phyloP scores from a whole-genome alignment of 164 flowering plant species.

The Liriodendron chinense region DNA sequence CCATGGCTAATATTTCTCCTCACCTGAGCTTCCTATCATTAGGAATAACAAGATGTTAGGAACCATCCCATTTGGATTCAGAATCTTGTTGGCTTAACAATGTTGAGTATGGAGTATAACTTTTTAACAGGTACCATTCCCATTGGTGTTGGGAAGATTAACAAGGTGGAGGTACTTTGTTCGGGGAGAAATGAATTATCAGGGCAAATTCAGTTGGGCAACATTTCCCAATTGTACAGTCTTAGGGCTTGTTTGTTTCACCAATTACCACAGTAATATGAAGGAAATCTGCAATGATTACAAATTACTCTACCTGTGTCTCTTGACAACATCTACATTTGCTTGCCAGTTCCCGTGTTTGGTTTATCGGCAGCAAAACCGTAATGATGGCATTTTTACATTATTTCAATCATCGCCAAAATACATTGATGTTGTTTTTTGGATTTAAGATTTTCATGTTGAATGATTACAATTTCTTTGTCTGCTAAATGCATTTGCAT shows the following conservation, averaged over 20 bases:
- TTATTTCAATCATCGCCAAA: too few species aligned
- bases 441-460: too few species aligned
- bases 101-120: background rate
- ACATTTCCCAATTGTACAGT: background rate
- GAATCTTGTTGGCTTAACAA: constrained; percentile 5
- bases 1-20: constrained; percentile 13
- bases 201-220: constrained; percentile 1
- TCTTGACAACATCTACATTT: too few species aligned
- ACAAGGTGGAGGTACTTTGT: background rate
- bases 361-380: too few species aligned
- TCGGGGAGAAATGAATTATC: background rate
- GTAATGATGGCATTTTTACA: too few species aligned
- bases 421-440: too few species aligned
- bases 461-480: too few species aligned
- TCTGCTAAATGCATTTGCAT: too few species aligned
- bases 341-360: too few species aligned
- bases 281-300: too few species aligned
- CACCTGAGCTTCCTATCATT: background rate
- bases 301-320: too few species aligned
- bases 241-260: background rate
- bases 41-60: constrained; percentile 5
- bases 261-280: too few species aligned
- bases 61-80: constrained; percentile 11
- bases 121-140: constrained; percentile 1
- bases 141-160: constrained; percentile 1